phyloP scores from a whole-genome alignment of 2,329 filamentous ascomycete species.

The Fusarium sp. region DNA sequence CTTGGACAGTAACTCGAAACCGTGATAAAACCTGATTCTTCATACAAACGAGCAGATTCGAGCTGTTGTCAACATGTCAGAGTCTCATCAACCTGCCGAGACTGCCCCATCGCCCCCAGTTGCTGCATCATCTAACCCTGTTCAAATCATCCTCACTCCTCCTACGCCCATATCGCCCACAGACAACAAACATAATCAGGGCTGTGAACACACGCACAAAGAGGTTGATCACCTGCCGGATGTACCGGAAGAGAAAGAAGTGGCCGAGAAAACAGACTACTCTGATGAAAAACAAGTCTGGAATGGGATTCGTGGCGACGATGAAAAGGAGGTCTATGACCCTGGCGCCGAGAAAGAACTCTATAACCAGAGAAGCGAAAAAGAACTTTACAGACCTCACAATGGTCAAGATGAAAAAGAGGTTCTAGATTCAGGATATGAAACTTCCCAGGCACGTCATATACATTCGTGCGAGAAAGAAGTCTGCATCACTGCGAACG shows the following conservation, averaged over 20 bases:
- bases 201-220: slow-evolving; percentile 24
- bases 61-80: slow-evolving; percentile 12
- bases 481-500: background rate
- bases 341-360: slow-evolving; percentile 11
- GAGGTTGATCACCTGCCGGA: slow-evolving; percentile 16
- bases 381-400: background rate
- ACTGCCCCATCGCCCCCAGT: background rate
- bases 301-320: background rate
- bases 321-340: slow-evolving; percentile 20
- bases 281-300: slow-evolving; percentile 15
- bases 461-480: background rate
- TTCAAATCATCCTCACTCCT: slow-evolving; percentile 35
- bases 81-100: background rate
- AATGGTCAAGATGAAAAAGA: slow-evolving; percentile 20
- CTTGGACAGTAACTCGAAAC: background rate
- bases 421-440: background rate
- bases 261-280: background rate
- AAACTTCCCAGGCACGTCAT: background rate
- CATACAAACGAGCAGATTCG: background rate
- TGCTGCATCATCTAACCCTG: background rate
- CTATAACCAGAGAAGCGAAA: background rate
- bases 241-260: slow-evolving; percentile 31
- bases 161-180: slow-evolving; percentile 25
- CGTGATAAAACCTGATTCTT: slow-evolving; percentile 6
- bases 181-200: background rate